phyloP scores from a whole-genome alignment of 2,329 filamentous ascomycete genomes.

The Tolypocladium inflatum region DNA sequence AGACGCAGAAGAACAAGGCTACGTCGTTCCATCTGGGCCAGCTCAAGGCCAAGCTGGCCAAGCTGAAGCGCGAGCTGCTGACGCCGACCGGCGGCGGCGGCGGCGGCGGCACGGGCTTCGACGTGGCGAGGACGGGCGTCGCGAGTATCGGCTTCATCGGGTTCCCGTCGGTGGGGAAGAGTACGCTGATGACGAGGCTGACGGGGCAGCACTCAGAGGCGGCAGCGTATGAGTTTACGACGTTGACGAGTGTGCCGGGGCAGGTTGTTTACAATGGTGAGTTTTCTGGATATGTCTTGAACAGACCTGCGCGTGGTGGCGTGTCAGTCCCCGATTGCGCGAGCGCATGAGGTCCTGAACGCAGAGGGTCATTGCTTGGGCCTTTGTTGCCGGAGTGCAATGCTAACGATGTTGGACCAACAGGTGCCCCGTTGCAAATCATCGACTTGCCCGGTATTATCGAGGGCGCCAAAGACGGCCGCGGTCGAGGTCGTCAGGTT shows the following conservation, averaged over 20 bases:
- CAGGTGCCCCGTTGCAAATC: conserved; percentile 88
- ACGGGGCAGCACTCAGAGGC: conserved; percentile 97
- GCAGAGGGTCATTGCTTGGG: not conserved
- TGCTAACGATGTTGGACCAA: conserved; percentile 1
- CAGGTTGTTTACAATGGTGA: conserved; percentile 87
- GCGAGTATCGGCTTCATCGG: conserved; percentile 97
- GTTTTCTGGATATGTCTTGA: conserved; percentile 6
- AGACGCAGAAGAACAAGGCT: conserved; percentile 95
- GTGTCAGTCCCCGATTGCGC: not conserved
- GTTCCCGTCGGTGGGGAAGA: conserved; percentile 96
- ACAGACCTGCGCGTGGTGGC: not conserved
- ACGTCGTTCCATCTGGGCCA: conserved; percentile 92
- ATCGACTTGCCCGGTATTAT: conserved; percentile 98
- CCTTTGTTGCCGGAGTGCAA: not conserved
- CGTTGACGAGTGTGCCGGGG: conserved; percentile 90
- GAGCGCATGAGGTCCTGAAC: not conserved
- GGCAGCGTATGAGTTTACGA: conserved; percentile 97
- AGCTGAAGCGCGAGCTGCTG: conserved; percentile 91
- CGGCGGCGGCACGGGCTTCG: conserved; percentile 81
- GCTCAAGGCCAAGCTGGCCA: conserved; percentile 95
- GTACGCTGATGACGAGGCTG: conserved; percentile 88
- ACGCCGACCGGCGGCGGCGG: conserved; percentile 79
- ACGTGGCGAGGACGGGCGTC: conserved; percentile 94
- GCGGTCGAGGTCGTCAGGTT: conserved; percentile 93
- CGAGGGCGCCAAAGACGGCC: conserved; percentile 95